Evolutionary conservation across 495 filamentous ascomycete genomes (phyloP).

Genomic region (Staphylotrichum tortipilum): DNA sequence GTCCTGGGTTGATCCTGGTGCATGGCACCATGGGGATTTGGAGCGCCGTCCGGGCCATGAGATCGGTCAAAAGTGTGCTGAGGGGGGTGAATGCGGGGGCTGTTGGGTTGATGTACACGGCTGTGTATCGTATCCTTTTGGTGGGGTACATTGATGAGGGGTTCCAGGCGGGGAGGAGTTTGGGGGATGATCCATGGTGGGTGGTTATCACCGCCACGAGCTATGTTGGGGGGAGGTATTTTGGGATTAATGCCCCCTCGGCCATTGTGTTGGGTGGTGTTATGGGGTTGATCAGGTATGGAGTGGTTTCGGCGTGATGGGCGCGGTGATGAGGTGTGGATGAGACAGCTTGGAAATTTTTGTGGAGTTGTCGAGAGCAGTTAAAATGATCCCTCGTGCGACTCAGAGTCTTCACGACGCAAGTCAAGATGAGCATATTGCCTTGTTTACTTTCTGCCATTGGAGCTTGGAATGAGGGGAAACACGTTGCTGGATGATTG

Average conservation of each 20-base stretch:
- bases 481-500: too few relatives aligned
- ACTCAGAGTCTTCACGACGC: too few relatives aligned
- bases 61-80: slow-evolving; percentile 49
- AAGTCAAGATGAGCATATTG: too few relatives aligned
- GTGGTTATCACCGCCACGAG: slow-evolving; percentile 55
- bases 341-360: too few relatives aligned
- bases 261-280: slow-evolving; percentile 59
- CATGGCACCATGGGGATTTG: slow-evolving; percentile 65
- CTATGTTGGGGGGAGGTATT: slow-evolving; percentile 57
- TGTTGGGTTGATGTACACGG: slow-evolving; percentile 72
- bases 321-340: too few relatives aligned
- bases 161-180: slow-evolving; percentile 46
- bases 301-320: slow-evolving; percentile 31
- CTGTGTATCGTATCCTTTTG: slow-evolving; percentile 76
- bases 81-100: slow-evolving; percentile 69
- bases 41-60: slow-evolving; percentile 46
- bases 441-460: too few relatives aligned
- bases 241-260: slow-evolving; percentile 48
- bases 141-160: slow-evolving; percentile 58
- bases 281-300: slow-evolving; percentile 59
- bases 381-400: too few relatives aligned
- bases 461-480: too few relatives aligned
- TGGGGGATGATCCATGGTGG: slow-evolving; percentile 69
- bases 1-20: slow-evolving; percentile 57
- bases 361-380: too few relatives aligned